A percentile compares a stretch with the other conserved stretches of the same genome.
phyloP scores from a whole-genome alignment of 1,284 basidiomycete species.

The Cystobasidiaceae sp. region DNA sequence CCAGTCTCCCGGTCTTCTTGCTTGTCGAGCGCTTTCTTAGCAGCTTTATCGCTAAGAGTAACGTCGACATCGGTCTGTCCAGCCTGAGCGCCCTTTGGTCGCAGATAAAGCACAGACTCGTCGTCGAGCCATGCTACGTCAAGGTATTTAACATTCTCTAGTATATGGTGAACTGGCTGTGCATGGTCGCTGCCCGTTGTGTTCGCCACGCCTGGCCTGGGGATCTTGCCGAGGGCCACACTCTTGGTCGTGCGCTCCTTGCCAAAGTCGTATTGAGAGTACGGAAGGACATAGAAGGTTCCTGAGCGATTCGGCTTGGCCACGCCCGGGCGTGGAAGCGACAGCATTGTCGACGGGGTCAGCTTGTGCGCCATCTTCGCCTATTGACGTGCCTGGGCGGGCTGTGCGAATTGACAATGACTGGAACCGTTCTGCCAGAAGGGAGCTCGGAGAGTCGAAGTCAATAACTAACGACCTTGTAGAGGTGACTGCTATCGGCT shows the following conservation, averaged over 20 bases:
- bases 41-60: slow-evolving; percentile 28
- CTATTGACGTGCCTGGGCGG: no score
- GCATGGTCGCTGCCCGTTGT: background rate
- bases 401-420: no score
- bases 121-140: slow-evolving; percentile 44
- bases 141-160: slow-evolving; percentile 27
- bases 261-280: slow-evolving; percentile 64
- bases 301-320: slow-evolving; percentile 63
- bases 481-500: no score
- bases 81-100: slow-evolving; percentile 6
- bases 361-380: slow-evolving; percentile 21
- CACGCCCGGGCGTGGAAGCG: slow-evolving; percentile 61
- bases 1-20: slow-evolving; percentile 48
- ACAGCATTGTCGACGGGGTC: slow-evolving; percentile 17
- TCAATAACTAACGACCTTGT: no score
- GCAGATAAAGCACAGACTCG: slow-evolving; percentile 45
- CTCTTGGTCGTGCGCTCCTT: slow-evolving; percentile 67
- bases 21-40: slow-evolving; percentile 50
- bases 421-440: no score
- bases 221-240: slow-evolving; percentile 51
- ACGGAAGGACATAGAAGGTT: slow-evolving; percentile 61
- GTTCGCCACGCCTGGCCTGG: background rate
- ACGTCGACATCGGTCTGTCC: slow-evolving; percentile 39
- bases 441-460: no score
- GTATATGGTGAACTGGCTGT: slow-evolving; percentile 24